phyloP scores from a whole-genome alignment of 164 flowering plant species.

The Vitis vinifera region ASM3070453v1 NC_081813.1:5080001-5080500 shows the following conservation, averaged over 20 bases:
- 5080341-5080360: no score
- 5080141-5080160: slow-evolving; percentile 29
- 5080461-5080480: no score
- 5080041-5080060: slow-evolving; percentile 31
- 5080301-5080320: slow-evolving; percentile 18
- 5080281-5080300: slow-evolving; percentile 28
- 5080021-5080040: background rate
- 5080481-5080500: no score
- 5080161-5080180: slow-evolving; percentile 34
- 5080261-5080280: slow-evolving; percentile 57
- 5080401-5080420: no score
- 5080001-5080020: background rate
- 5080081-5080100: slow-evolving; percentile 58
- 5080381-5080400: no score
- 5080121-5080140: slow-evolving; percentile 37
- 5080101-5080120: slow-evolving; percentile 40
- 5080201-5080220: slow-evolving; percentile 43
- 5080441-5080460: no score
- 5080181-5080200: slow-evolving; percentile 18
- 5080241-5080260: slow-evolving; percentile 76
- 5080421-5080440: no score
- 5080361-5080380: no score
- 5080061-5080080: slow-evolving; percentile 44
- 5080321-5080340: slow-evolving; percentile 5
- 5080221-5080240: slow-evolving; percentile 15